Evolutionary conservation across 305 asterid species (phyloP).

Genomic region (Plantago rigida): DNA sequence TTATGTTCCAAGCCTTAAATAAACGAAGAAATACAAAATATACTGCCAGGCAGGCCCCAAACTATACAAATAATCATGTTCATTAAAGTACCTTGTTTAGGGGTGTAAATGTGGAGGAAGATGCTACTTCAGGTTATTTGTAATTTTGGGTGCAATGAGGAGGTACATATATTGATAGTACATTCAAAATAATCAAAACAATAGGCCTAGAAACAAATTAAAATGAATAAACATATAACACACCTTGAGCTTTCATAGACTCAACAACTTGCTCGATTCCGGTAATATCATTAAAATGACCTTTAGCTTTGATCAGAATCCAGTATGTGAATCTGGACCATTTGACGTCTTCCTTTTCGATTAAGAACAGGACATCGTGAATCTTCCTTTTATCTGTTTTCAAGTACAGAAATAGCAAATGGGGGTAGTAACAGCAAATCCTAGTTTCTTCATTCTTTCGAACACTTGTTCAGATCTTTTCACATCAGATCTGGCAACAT

Average conservation of each 20-base stretch:
- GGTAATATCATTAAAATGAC: conserved; percentile 46
- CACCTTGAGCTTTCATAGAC: conserved; percentile 52
- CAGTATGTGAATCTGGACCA: conserved; percentile 57
- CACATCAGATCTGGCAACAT: conserved; percentile 31
- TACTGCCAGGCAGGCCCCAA: no score
- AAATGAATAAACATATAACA: neutral
- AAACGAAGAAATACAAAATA: neutral
- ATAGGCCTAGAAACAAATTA: neutral
- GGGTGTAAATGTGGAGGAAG: no score
- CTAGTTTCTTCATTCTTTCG: conserved; percentile 56
- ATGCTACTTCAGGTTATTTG: no score
- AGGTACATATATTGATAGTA: no score
- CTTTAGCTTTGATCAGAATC: conserved; percentile 54
- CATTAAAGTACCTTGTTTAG: no score
- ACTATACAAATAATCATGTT: no score
- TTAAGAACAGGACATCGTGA: conserved; percentile 55
- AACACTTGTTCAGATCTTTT: conserved; percentile 59
- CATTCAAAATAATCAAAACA: no score
- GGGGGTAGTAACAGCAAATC: conserved; percentile 40
- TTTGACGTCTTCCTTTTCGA: conserved; percentile 68
- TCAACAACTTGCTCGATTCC: conserved; percentile 75
- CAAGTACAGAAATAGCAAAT: conserved; percentile 63
- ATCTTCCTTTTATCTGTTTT: conserved; percentile 54
- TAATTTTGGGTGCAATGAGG: no score
- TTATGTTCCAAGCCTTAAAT: conserved; percentile 2